These are phyloP conservation scores for Inosperma sp. DNA, from an alignment of 768 basidiomycete genomes.

Conservation along the genomic window DNA sequence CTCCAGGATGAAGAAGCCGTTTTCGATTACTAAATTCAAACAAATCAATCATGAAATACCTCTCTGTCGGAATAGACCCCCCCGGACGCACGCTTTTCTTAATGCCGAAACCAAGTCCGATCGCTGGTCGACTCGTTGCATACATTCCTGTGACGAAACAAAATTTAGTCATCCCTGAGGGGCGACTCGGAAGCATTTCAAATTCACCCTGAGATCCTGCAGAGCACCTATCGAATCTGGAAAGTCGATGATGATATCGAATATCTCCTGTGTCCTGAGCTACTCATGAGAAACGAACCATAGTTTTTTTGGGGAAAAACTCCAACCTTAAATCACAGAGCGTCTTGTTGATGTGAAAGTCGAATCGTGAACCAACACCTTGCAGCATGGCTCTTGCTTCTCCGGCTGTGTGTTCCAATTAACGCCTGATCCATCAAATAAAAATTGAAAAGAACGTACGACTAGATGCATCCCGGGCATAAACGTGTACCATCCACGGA, in stretches of 20 bases:
- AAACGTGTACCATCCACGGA: conserved; percentile 81
- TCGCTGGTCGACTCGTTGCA: conserved; percentile 78
- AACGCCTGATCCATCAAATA: neutral
- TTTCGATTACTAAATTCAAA: conserved; percentile 81
- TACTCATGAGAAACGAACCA: conserved; percentile 4
- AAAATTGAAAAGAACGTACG: conserved; percentile 36
- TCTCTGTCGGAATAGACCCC: too few relatives aligned
- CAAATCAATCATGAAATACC: too few relatives aligned
- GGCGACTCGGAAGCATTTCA: too few relatives aligned
- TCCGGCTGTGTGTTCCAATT: conserved; percentile 42
- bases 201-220: conserved; percentile 66
- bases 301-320: neutral
- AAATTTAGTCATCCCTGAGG: neutral
- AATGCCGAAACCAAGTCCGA: conserved; percentile 69
- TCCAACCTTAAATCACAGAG: conserved; percentile 78
- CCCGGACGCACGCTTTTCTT: conserved; percentile 73
- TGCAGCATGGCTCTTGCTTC: conserved; percentile 70
- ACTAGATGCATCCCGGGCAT: conserved; percentile 59
- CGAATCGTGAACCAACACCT: conserved; percentile 77
- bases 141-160: conserved; percentile 61
- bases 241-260: conserved; percentile 93
- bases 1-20: conserved; percentile 91
- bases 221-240: conserved; percentile 84
- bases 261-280: conserved; percentile 72
- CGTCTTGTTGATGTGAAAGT: conserved; percentile 90